Conservation (phyloP, 2,329 filamentous ascomycete species). For the Neodidymelliopsis sp. region DNA sequence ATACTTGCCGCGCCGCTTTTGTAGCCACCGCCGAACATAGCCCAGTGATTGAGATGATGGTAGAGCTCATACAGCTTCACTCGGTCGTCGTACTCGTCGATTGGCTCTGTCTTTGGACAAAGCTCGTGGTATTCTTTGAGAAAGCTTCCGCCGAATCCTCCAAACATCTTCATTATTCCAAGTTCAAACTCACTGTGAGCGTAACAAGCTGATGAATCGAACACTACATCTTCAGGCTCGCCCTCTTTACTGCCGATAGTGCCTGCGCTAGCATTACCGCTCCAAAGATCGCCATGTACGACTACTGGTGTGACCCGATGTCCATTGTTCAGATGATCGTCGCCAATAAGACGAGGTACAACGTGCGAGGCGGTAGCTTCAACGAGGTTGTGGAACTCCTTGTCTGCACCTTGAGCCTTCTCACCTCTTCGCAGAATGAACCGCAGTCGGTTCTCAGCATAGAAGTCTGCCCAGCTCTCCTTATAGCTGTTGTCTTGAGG, state of each 20-base stretch:
- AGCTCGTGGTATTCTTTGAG: slow-evolving; percentile 78
- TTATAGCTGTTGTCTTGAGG: slow-evolving; percentile 79
- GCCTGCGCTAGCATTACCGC: slow-evolving; percentile 78
- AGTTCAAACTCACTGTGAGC: slow-evolving; percentile 89
- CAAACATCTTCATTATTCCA: slow-evolving; percentile 97
- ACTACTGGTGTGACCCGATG: slow-evolving; percentile 76
- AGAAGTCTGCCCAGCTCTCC: slow-evolving; percentile 84
- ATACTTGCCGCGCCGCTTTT: slow-evolving; percentile 77
- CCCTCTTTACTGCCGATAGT: slow-evolving; percentile 61
- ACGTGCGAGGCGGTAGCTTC: slow-evolving; percentile 69
- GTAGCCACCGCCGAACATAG: slow-evolving; percentile 84
- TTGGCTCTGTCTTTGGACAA: slow-evolving; percentile 81
- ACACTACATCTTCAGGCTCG: slow-evolving; percentile 82
- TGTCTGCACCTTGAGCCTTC: slow-evolving; percentile 69
- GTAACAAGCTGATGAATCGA: slow-evolving; percentile 81
- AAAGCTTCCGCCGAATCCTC: slow-evolving; percentile 77
- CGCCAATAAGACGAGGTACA: slow-evolving; percentile 78
- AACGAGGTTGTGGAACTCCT: slow-evolving; percentile 68
- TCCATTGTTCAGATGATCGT: slow-evolving; percentile 67
- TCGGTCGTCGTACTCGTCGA: slow-evolving; percentile 84
- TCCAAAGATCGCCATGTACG: slow-evolving; percentile 93
- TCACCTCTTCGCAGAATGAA: slow-evolving; percentile 67
- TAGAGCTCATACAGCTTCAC: slow-evolving; percentile 85
- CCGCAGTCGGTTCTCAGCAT: slow-evolving; percentile 75
- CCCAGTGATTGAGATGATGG: slow-evolving; percentile 89